Base-by-base conservation (phyloP, 805 yeast genomes). In the Kazachstania psychrophila region DNA sequence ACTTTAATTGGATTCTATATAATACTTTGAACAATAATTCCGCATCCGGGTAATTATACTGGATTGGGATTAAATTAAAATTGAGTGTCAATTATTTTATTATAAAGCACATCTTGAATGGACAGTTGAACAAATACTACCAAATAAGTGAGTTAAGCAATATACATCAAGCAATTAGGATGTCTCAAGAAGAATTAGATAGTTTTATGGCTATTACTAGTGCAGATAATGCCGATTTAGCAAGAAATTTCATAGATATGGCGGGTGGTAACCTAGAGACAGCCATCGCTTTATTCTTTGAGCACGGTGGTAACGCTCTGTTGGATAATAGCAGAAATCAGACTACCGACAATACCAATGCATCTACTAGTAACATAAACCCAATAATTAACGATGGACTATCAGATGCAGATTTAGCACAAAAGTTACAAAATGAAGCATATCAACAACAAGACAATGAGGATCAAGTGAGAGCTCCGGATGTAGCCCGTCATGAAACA, bases 171-270 rank as follows among this genome's bases (percentile, higher is more conserved):
- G n/a, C n/a, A n/a, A n/a, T n/a, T n/a, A 33, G 18, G 7, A 57
- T 56, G 57, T 44, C 56, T 60, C 72, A 70, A 36, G 81, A 71
- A 34, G 61, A 66, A 33, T 65, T 84, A 26, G 78, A 82, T 16
- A 73, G 78, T 16, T 92, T 92, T 59, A 66, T 88, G 58, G 88
- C 89, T 28, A 78, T 92, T 37, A 87, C 97, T 0, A 82, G 85
- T 16, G 74, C 75, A 2, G 69, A 75, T 2, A 89, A 82, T 52
- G 68, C 72, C 1, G 69, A 68, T 5, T 62, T 72, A 10, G 97
- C 97, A 1, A 64, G 68, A 36, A 85, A 79, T 47, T 92, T 79
- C 52, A 58, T 92, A 15, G 87, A 79, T 18, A 77, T 89, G 64
- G 71, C 89, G 4, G 87, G 79, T 34, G 75, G 76, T 31, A 75